Evolutionary conservation across 169 alveolate species (phyloP).

Genomic region (Eimeria acervulina): DNA sequence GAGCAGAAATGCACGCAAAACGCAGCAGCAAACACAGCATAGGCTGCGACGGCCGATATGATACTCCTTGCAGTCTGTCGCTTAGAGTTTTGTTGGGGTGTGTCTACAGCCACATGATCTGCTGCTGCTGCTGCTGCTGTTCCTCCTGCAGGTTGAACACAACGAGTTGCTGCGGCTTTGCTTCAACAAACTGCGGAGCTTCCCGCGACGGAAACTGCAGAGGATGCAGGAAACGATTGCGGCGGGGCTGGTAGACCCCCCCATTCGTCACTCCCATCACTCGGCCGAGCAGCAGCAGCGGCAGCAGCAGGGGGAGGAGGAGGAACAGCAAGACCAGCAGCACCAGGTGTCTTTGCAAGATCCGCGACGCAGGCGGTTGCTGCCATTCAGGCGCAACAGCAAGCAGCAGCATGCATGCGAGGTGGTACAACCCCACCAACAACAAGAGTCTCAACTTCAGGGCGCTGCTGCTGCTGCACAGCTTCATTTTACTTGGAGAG

Average conservation of each 20-base stretch:
- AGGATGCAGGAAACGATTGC: constrained; percentile 51
- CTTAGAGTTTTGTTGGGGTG: too few relatives aligned
- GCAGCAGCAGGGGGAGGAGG: not conserved
- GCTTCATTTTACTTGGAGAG: not conserved
- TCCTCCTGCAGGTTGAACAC: constrained; percentile 57
- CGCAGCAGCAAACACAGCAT: too few relatives aligned
- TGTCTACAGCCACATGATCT: not conserved
- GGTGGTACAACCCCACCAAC: not conserved
- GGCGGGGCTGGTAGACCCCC: constrained; percentile 48
- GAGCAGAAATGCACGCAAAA: too few relatives aligned
- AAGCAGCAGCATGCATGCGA: constrained; percentile 53
- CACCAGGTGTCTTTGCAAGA: not conserved
- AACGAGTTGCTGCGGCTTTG: constrained; percentile 63
- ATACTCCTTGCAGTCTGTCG: too few relatives aligned
- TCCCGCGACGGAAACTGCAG: constrained; percentile 61
- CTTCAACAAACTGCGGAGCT: constrained; percentile 54
- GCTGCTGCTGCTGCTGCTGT: constrained; percentile 1
- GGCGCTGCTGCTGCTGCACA: not conserved
- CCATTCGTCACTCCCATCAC: too few relatives aligned
- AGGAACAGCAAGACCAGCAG: not conserved
- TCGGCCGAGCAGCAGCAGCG: not conserved
- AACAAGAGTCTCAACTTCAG: not conserved
- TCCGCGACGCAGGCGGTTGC: constrained; percentile 30
- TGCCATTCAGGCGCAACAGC: not conserved
- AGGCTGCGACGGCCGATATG: too few relatives aligned